Base-by-base conservation (phyloP, 2,329 filamentous ascomycete genomes). In the Hortaea werneckii region DNA sequence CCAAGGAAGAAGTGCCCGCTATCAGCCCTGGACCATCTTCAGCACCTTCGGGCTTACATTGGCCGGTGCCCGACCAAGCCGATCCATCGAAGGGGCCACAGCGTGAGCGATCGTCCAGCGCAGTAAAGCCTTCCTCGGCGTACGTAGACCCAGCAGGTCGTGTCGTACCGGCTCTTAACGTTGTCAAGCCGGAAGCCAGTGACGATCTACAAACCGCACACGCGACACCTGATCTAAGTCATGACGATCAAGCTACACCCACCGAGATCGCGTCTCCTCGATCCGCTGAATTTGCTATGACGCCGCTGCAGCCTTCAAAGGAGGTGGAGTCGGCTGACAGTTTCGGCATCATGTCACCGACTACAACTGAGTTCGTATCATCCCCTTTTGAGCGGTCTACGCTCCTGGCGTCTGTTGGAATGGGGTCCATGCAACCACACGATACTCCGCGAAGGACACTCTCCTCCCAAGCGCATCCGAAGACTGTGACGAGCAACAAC, bases 21-120 rank as follows among this genome's bases (percentile, higher is more conserved):
- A 50, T 66, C n/a, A 63, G 59, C 30, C 75, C 79, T 0, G 80
- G 80, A 0, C 80, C 82, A 8, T 82, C 80, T 0, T 84, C 81
- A 1, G 81, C 82, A 2, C 82, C 82, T 1, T 78, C 79, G 6
- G 79, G 69, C 43, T 76, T 79, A 45, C 75, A 76, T 1, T 83
- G 79, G 78, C 68, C 70, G 6, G 70, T 69, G 42, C 71, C 74
- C 42, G 69, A 72, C 40, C 66, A 68, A 29, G n/a, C 67, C n/a
- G 40, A 48, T 2, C 47, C 41, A 29, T 34, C 9, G 37, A 39
- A 26, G 13, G 8, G 10, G 13, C 10, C 43, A 8, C 44, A 48
- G 35, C 43, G 51, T 11, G 37, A 45, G 27, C 44, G 54, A 38
- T 46, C 55, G 4, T 44, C 54, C 41, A 56, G 50, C 37, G 49